Base-by-base conservation (phyloP, 2,329 filamentous ascomycete species). In the Chaetoscypha palmicola region DNA sequence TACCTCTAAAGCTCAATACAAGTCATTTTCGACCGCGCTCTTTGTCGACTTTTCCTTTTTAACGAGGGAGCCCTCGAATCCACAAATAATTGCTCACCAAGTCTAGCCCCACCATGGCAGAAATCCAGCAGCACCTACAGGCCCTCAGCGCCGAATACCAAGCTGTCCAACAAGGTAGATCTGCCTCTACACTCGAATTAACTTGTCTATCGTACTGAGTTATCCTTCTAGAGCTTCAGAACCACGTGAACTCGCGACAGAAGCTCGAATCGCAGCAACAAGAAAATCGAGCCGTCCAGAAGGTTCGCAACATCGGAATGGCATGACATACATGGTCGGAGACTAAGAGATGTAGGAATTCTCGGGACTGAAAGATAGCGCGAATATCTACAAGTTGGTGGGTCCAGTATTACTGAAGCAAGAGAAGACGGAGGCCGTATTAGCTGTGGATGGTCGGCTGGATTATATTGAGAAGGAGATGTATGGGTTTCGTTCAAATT, bases 401-500 rank as follows among this genome's bases (percentile, higher is more conserved):
- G 92, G 92, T 0, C 92, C 92, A 0, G 86, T 97, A 5, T 70
- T 98, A 28, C 67, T 98, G 59, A 96, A 97, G 73, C 92, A 98
- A 66, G 92, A 97, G 46, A 90, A 86, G 65, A 70, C 79, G 1
- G 92, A 98, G 64, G 92, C 92, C 0, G 81, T 89, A 53, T 84
- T 86, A 72, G 90, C 89, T 0, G 92, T 98, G 14, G 88, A 94
- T 56, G 87, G 87, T 16, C 80, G 92, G 19, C 66, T 98, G 39
- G 89, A 95, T 54, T 97, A 91, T 61, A 98, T 98, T 54, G 77
- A 82, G 53, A 87, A 91, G 60, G 91, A 98, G 63, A 92, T 97
- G 89, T 95, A 64, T 64, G 81, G 63, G 12, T 40, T 10, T 7
- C 10, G 8, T 17, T 21, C 5, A 8, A 8, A 10, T 34, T 5